Conservation (phyloP, 495 filamentous ascomycete genomes). For the Penicillium tannophilum region DNA sequence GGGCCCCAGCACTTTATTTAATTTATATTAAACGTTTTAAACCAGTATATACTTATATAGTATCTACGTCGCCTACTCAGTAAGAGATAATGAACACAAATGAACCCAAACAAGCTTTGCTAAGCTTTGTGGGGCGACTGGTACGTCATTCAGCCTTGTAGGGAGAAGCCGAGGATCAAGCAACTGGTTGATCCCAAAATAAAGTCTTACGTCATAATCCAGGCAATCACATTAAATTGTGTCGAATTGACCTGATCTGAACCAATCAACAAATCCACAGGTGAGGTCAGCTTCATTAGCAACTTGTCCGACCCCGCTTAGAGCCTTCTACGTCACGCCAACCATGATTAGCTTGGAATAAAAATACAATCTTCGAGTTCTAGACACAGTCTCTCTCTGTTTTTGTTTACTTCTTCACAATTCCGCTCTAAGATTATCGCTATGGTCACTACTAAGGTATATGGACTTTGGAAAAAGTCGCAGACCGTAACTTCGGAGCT, state of each 20-base stretch:
- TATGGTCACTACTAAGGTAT: constrained; percentile 8
- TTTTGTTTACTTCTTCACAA: background rate
- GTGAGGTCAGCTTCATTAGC: constrained; percentile 1
- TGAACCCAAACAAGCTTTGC: constrained; percentile 8
- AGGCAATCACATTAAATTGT: constrained; percentile 2
- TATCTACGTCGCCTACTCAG: background rate
- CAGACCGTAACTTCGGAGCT: constrained; percentile 10
- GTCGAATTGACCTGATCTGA: background rate
- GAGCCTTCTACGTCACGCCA: constrained; percentile 1
- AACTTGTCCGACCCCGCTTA: background rate
- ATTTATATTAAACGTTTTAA: no score
- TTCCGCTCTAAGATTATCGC: background rate
- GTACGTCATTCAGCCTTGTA: constrained; percentile 8
- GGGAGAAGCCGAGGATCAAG: background rate
- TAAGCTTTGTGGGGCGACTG: constrained; percentile 12
- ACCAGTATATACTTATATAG: background rate
- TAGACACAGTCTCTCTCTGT: background rate
- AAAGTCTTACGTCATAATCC: background rate
- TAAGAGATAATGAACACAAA: background rate
- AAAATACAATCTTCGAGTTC: background rate
- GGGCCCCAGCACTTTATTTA: no score
- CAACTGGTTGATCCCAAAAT: background rate
- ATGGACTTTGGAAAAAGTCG: constrained; percentile 3
- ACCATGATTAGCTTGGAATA: background rate
- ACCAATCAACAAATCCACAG: background rate